Evolutionary conservation across 805 yeast species (phyloP), one percentile per base, ranked within the genome.

Genomic region (Candida piceae): DNA sequence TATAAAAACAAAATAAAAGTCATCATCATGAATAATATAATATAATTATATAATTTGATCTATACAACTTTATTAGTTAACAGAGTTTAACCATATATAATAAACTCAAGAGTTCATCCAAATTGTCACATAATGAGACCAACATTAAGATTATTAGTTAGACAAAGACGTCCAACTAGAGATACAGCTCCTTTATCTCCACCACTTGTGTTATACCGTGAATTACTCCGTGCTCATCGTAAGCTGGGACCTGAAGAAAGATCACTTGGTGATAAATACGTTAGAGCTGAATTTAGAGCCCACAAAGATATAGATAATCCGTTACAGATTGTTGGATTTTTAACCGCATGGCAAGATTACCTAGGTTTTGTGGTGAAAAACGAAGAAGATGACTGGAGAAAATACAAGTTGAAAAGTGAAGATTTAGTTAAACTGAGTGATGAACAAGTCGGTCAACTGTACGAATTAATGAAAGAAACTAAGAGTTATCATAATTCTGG

Each of bases 321-420:
- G 3, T 69, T 87, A 17, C 95, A 90, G 54, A 87, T 93, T 23
- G 88, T 93, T 9, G 98, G 97, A 9, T 93, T 93, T 50, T 68
- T 93, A 43, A 78, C 95, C 1, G 81, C 86, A 42, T 93, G 99
- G 99, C 98, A 93, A 60, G 90, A 82, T 43, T 84, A 84, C 51
- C 67, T 84, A 42, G 64, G 69, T 10, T 63, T 66, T 57, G 72
- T 84, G 17, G 32, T 32, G 16, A 42, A 42, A 29, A 58, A 46
- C 41, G 72, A 76, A 20, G 76, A 72, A 25, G 83, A 76, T 10
- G 66, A 67, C 32, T 84, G 90, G 93, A 61, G 66, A 49, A 76
- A 72, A 34, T 80, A 77, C 30, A 66, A 70, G 44, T 63, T 93
- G 54, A 79, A 80, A 16, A 65, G 74, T 44, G 69, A 67, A 23